Percentiles rank a stretch among this genome's conserved stretches.
These are phyloP conservation scores for Suillus hirtellus DNA, from an alignment of 768 basidiomycete species.

Conservation along the genomic window DNA sequence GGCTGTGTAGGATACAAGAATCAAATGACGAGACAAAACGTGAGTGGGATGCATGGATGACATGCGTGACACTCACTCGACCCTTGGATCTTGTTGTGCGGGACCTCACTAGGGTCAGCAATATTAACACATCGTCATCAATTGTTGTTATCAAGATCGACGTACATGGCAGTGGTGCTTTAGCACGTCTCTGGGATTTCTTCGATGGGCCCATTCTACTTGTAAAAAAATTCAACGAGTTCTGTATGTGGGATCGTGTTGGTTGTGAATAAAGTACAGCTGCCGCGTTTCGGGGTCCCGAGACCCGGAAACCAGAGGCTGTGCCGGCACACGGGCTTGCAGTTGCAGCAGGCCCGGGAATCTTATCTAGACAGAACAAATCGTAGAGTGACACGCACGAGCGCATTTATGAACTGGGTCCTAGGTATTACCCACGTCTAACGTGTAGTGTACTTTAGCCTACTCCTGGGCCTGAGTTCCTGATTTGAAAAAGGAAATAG, in stretches of 20 bases:
- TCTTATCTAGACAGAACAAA: background rate
- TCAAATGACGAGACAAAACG: slow-evolving; percentile 11
- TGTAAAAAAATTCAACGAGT: slow-evolving; percentile 30
- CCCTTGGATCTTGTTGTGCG: slow-evolving; percentile 62
- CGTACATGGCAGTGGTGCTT: slow-evolving; percentile 41
- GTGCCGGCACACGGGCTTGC: background rate
- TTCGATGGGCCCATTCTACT: slow-evolving; percentile 44
- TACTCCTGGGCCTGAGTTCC: background rate
- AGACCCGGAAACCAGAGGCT: slow-evolving; percentile 27
- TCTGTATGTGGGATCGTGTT: slow-evolving; percentile 34
- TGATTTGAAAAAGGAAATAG: background rate
- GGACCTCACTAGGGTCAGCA: slow-evolving; percentile 46
- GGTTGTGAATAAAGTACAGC: slow-evolving; percentile 34
- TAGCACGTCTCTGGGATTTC: slow-evolving; percentile 39
- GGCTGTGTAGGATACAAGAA: slow-evolving; percentile 29
- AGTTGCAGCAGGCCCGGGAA: background rate
- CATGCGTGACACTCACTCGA: slow-evolving; percentile 44
- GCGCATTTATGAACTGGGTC: background rate
- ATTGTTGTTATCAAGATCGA: slow-evolving; percentile 22
- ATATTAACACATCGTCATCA: slow-evolving; percentile 21
- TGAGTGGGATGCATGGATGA: slow-evolving; percentile 20
- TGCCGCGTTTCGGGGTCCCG: slow-evolving; percentile 36
- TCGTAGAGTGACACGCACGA: background rate
- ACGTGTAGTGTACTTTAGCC: background rate
- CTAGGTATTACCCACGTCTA: background rate